Evolutionary conservation across 2,329 filamentous ascomycete genomes (phyloP), one percentile per base, ranked within the genome.

Genomic region (Drechslerella dactyloides): DNA sequence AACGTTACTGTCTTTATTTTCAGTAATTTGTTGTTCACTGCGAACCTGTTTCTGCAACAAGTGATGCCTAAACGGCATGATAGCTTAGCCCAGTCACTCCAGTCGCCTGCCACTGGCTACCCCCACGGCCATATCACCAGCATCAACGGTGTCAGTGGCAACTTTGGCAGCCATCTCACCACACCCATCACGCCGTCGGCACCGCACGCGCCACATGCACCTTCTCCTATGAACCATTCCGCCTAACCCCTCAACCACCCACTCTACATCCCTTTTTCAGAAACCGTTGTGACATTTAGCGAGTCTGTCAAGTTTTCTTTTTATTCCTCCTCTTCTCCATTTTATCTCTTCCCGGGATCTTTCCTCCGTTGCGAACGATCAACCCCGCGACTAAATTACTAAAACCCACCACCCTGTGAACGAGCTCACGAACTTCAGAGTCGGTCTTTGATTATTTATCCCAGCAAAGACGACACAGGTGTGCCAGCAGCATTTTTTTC

Each of bases 201-300:
- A 23, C 62, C 61, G 2, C 62, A 56, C 17, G 55, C 50, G 13
- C 68, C 61, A 3, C 62, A 56, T 24, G 55, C 50, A 13, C 68
- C 68, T 8, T 66, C 68, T 46, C 68, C 68, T 10, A 23, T 61
- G 19, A 52, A 46, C 23, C 68, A 60, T 50, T 33, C 40, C 6
- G 21, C 56, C 23, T 73, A 73, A 33, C 13, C 51, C 35, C 37
- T 23, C 27, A 40, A 55, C 50, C 56, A 60, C 35, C 46, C 37
- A 65, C 30, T 48, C 42, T 44, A 54, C 46, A 30, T 23, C 44
- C 42, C 37, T 17, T 48, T 37, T 50, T n/a, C 37, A 40, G 35
- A 51, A 58, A 64, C 21, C 37, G 66, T 70, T 70, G 66, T 70
- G 44, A 68, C 70, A 70, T 75, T 69, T 73, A 63, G 50, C 61